phyloP scores from a whole-genome alignment of 2,329 filamentous ascomycete genomes.

The Fusarium succisae region DNA sequence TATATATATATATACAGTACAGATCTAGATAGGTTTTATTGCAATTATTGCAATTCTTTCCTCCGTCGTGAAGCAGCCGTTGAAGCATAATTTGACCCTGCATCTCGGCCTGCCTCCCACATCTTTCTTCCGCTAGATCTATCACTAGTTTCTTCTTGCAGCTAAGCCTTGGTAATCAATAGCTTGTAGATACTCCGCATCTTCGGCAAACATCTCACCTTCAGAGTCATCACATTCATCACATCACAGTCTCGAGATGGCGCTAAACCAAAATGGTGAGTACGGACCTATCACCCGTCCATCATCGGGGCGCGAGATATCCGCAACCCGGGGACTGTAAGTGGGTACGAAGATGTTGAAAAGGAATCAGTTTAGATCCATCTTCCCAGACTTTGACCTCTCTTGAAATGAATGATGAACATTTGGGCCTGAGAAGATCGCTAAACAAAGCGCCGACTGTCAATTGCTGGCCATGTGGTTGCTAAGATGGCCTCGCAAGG shows the following conservation, averaged over 20 bases:
- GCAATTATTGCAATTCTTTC: not conserved
- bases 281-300: conserved; percentile 7
- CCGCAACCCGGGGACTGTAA: conserved; percentile 12
- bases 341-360: conserved; percentile 24
- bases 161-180: not conserved
- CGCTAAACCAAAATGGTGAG: conserved; percentile 26
- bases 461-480: conserved; percentile 26
- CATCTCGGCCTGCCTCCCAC: not conserved
- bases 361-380: conserved; percentile 1
- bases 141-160: not conserved
- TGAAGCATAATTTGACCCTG: not conserved
- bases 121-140: not conserved
- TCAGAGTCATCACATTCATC: conserved; percentile 10
- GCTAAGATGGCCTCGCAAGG: conserved; percentile 15
- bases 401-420: not conserved
- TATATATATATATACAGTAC: not conserved
- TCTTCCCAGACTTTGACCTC: not conserved
- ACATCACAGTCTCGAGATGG: not conserved
- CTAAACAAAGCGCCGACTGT: not conserved
- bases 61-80: not conserved
- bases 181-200: conserved; percentile 9
- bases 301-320: conserved; percentile 19
- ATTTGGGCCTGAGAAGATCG: not conserved
- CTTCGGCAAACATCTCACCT: conserved; percentile 23
- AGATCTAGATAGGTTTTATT: not conserved